A percentile compares a stretch with the other conserved stretches of the same genome.
These are phyloP conservation scores for Raffaelea deltoideospora DNA, from an alignment of 2,329 filamentous ascomycete species.

Conservation along the genomic window DNA sequence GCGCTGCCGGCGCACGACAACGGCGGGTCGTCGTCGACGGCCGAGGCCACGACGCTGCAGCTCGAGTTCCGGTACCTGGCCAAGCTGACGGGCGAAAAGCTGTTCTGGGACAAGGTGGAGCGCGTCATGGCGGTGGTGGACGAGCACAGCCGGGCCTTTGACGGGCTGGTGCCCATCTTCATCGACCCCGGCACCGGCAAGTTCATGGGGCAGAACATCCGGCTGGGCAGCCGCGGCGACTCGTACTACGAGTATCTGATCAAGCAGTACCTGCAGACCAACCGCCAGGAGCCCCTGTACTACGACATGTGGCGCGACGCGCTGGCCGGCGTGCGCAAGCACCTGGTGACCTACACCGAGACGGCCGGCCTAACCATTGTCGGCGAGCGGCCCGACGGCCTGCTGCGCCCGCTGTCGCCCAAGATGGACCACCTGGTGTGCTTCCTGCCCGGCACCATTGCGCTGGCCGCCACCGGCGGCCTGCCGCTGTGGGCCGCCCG, in stretches of 20 bases:
- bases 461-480: constrained; percentile 71
- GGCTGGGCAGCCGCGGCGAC: constrained; percentile 84
- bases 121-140: constrained; percentile 87
- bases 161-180: constrained; percentile 84
- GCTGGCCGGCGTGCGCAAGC: constrained; percentile 71
- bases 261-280: constrained; percentile 95
- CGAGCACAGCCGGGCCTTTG: constrained; percentile 58
- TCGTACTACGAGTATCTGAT: constrained; percentile 99
- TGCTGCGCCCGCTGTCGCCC: constrained; percentile 50
- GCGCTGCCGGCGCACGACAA: constrained; percentile 74
- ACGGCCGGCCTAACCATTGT: constrained; percentile 74
- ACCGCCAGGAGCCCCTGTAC: constrained; percentile 72
- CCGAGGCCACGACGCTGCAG: constrained; percentile 83
- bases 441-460: constrained; percentile 94
- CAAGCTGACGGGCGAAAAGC: constrained; percentile 80
- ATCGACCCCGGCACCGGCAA: constrained; percentile 64
- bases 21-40: constrained; percentile 78
- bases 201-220: constrained; percentile 75
- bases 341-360: constrained; percentile 79
- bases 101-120: constrained; percentile 87
- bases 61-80: constrained; percentile 95
- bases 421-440: constrained; percentile 99
- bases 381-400: constrained; percentile 65
- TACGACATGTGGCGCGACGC: constrained; percentile 86
- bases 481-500: constrained; percentile 59